Evolutionary conservation across 73 alveolate genomes (phyloP).

Genomic region (Paramecium sonneborni): DNA sequence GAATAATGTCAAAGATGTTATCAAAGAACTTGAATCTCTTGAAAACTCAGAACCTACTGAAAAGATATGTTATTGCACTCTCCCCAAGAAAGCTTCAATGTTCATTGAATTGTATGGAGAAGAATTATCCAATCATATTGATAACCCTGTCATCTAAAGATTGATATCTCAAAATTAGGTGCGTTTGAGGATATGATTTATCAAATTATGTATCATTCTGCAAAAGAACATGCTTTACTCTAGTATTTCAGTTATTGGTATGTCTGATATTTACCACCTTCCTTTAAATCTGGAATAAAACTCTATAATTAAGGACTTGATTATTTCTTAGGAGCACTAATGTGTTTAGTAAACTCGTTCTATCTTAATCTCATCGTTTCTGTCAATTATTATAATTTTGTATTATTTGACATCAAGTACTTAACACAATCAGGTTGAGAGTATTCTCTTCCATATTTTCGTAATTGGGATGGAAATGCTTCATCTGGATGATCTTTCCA

Average conservation of each 20-base stretch:
- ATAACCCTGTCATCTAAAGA: conserved; percentile 45
- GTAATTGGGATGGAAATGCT: conserved; percentile 11
- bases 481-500: conserved; percentile 56
- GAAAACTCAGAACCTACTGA: not conserved
- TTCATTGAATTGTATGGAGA: conserved; percentile 27
- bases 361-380: not conserved
- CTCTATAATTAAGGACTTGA: not conserved
- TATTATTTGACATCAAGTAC: not conserved
- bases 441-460: conserved; percentile 24
- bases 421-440: not conserved
- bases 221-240: conserved; percentile 50
- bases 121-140: not conserved
- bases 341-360: not conserved
- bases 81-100: not conserved
- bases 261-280: conserved; percentile 31
- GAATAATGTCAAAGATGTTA: not conserved
- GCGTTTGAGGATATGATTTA: conserved; percentile 21
- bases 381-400: not conserved
- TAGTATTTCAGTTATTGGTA: conserved; percentile 44
- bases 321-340: not conserved
- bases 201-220: conserved; percentile 18
- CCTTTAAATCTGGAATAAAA: conserved; percentile 31
- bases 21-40: not conserved
- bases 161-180: conserved; percentile 37
- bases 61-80: conserved; percentile 36